Percentiles rank a stretch among this genome's conserved stretches.
These are phyloP conservation scores for Gossypium turneri DNA, from an alignment of 345 rosid species.

Conservation along the genomic window DNA sequence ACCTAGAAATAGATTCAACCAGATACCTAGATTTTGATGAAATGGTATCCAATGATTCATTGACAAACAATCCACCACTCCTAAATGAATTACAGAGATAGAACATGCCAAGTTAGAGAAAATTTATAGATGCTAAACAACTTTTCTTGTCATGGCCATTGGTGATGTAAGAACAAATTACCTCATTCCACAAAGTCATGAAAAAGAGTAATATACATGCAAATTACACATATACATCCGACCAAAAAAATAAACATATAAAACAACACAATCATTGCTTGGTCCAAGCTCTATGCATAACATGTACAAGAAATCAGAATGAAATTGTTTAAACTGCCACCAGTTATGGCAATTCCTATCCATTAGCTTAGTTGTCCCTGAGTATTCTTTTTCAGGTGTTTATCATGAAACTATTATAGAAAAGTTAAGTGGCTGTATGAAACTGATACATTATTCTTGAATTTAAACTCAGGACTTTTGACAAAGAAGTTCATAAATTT, in stretches of 20 bases:
- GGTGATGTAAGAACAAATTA: background rate
- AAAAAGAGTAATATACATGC: background rate
- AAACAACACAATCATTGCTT: background rate
- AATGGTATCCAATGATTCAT: too few species aligned
- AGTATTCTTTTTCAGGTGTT: background rate
- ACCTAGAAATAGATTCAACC: too few species aligned
- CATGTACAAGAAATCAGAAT: too few species aligned
- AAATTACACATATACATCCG: too few species aligned
- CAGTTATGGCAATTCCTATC: too few species aligned
- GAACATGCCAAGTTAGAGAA: background rate
- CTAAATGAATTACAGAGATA: background rate
- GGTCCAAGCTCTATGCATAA: background rate
- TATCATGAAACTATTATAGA: background rate
- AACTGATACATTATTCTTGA: constrained; percentile 5
- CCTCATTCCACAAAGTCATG: background rate
- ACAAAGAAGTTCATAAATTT: constrained; percentile 94
- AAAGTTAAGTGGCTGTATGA: background rate
- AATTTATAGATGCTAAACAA: background rate
- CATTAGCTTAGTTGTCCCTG: too few species aligned
- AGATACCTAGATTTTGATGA: too few species aligned
- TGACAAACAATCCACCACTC: background rate
- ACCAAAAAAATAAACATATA: background rate
- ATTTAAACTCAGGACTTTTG: constrained; percentile 63
- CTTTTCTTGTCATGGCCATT: background rate
- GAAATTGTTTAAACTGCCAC: too few species aligned